A percentile compares a stretch with the other conserved stretches of the same genome.
Conservation (phyloP, 345 rosid species). For the Iberis pinnata region DNA sequence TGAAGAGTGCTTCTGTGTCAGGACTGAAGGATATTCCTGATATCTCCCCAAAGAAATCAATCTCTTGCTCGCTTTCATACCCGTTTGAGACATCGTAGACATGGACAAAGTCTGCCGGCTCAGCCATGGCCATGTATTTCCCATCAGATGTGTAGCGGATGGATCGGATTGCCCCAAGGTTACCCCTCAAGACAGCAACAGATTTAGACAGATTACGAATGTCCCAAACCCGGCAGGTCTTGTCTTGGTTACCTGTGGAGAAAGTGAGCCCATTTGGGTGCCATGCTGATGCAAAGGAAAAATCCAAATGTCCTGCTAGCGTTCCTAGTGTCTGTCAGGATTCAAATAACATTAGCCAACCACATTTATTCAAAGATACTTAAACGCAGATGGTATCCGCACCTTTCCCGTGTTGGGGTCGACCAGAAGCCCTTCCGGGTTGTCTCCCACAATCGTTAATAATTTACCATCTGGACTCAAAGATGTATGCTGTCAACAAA, state of each 20-base stretch:
- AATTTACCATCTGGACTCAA: slow-evolving; percentile 70
- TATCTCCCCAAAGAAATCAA: slow-evolving; percentile 77
- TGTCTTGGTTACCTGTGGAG: slow-evolving; percentile 81
- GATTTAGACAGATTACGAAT: slow-evolving; percentile 52
- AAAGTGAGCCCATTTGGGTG: slow-evolving; percentile 64
- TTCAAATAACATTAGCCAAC: neutral
- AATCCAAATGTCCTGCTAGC: slow-evolving; percentile 58
- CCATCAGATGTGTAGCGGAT: slow-evolving; percentile 71
- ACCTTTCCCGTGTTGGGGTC: slow-evolving; percentile 70
- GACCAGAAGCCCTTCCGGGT: slow-evolving; percentile 57
- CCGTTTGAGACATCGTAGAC: slow-evolving; percentile 53
- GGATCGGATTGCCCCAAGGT: slow-evolving; percentile 70
- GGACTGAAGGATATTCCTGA: slow-evolving; percentile 57
- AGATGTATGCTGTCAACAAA: slow-evolving; percentile 55
- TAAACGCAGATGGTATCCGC: neutral
- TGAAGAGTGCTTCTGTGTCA: slow-evolving; percentile 38
- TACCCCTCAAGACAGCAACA: slow-evolving; percentile 59
- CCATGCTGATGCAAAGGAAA: slow-evolving; percentile 83
- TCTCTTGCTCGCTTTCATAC: slow-evolving; percentile 63
- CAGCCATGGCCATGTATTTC: slow-evolving; percentile 63
- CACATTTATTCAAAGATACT: neutral
- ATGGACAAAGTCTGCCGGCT: slow-evolving; percentile 36
- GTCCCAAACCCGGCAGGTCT: slow-evolving; percentile 74
- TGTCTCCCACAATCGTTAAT: slow-evolving; percentile 64
- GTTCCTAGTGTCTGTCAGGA: slow-evolving; percentile 37